Percentiles rank a stretch among this genome's conserved stretches.
These are phyloP conservation scores for Quercus berberidifolia DNA, from an alignment of 306 rosid genomes.

Conservation along the genomic window DNA sequence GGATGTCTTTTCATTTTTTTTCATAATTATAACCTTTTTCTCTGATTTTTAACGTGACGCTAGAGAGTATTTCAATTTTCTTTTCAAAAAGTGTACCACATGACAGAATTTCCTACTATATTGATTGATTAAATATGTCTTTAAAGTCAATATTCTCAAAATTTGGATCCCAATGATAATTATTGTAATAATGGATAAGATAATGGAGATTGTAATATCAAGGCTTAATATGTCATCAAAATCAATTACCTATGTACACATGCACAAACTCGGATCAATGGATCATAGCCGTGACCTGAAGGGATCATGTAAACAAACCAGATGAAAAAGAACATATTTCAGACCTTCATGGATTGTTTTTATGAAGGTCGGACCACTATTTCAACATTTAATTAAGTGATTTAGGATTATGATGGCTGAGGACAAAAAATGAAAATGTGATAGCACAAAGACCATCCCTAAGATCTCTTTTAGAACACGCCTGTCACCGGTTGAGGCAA, in stretches of 20 bases:
- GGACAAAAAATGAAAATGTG: neutral
- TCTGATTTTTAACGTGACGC: no score
- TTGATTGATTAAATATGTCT: neutral
- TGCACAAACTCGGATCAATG: neutral
- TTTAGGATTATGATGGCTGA: conserved; percentile 20
- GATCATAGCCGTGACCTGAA: neutral
- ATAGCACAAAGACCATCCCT: neutral
- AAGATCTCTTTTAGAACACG: neutral
- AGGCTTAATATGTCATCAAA: neutral
- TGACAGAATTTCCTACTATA: neutral
- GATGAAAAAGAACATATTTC: neutral
- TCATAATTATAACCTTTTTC: no score
- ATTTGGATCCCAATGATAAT: neutral
- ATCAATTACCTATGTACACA: no score
- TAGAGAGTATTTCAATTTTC: no score
- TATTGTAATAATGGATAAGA: neutral
- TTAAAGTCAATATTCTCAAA: neutral
- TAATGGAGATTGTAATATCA: neutral
- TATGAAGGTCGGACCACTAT: neutral
- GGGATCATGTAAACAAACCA: neutral
- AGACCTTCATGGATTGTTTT: neutral
- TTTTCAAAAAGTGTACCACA: no score
- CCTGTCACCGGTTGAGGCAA: conserved; percentile 32
- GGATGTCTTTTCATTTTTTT: no score
- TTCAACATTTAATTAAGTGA: neutral